Conservation (phyloP, 2,329 filamentous ascomycete genomes). For the Didymella pomorum region DNA sequence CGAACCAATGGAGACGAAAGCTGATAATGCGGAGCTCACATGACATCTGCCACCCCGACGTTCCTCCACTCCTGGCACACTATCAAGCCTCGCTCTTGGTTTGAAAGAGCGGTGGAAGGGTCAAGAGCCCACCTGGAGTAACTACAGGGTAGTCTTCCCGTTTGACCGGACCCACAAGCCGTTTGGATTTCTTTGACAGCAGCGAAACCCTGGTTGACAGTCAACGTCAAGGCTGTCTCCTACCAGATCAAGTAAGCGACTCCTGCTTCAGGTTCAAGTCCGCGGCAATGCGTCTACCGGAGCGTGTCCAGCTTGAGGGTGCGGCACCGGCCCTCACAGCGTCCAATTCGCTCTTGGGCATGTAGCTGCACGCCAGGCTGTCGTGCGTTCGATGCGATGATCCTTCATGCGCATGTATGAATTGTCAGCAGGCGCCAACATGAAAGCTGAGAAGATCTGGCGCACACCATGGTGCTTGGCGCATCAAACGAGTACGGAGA, state of each 20-base stretch:
- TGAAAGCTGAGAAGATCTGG: background rate
- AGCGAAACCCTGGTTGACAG: background rate
- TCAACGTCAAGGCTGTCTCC: constrained; percentile 1
- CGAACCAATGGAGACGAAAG: constrained; percentile 10
- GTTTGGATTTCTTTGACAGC: constrained; percentile 11
- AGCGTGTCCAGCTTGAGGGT: background rate
- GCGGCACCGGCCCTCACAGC: background rate
- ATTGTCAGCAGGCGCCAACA: background rate
- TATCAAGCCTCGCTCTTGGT: constrained; percentile 7
- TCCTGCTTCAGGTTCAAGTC: background rate
- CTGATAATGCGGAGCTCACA: constrained; percentile 33
- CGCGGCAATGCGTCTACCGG: background rate
- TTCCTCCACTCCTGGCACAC: constrained; percentile 18
- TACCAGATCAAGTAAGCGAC: constrained; percentile 5
- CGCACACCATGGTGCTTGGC: background rate
- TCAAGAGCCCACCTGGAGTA: constrained; percentile 1
- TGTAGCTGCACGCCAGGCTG: constrained; percentile 12
- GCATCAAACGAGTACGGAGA: constrained; percentile 20
- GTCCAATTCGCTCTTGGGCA: constrained; percentile 2
- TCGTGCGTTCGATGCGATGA: background rate
- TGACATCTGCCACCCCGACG: constrained; percentile 27
- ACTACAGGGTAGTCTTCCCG: constrained; percentile 4
- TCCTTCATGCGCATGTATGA: constrained; percentile 5
- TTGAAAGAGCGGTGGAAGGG: constrained; percentile 36
- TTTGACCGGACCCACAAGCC: constrained; percentile 13